Conservation (phyloP, 2,329 filamentous ascomycete species). For the Ophiostoma himal-ulmi region DNA sequence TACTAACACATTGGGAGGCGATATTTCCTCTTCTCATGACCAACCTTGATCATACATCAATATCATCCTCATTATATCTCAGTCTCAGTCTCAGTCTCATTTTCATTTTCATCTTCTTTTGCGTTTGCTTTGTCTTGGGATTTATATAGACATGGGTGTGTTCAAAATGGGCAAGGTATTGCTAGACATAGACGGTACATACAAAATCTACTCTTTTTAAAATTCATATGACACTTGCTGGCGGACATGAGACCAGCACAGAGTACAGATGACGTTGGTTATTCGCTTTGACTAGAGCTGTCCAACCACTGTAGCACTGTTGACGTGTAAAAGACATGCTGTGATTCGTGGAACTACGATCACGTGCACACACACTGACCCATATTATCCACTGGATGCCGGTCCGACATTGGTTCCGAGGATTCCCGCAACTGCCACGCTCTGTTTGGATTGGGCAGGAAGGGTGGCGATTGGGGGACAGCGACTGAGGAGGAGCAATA, state of each 20-base stretch:
- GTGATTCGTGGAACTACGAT: conserved; percentile 10
- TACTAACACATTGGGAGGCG: not conserved
- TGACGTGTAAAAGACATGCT: conserved; percentile 20
- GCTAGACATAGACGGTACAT: conserved; percentile 12
- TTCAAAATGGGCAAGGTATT: not conserved
- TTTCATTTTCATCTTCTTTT: not conserved
- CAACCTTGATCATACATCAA: not conserved
- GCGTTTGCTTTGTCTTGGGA: not conserved
- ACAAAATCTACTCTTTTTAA: conserved; percentile 7
- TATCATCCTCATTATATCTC: not conserved
- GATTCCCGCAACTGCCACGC: conserved; percentile 20
- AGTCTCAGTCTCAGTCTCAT: not conserved
- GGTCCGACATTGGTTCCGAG: conserved; percentile 25
- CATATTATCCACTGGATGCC: conserved; percentile 12
- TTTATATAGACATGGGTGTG: conserved; percentile 7
- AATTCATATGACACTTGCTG: not conserved
- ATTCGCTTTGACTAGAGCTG: not conserved
- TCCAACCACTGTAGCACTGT: conserved; percentile 1
- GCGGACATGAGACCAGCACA: not conserved
- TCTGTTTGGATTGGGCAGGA: not conserved
- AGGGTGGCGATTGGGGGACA: not conserved
- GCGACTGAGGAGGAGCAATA: not conserved
- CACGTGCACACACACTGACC: conserved; percentile 12
- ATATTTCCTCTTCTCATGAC: not conserved
- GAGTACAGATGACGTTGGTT: not conserved